A percentile compares a stretch with the other conserved stretches of the same genome.
These are phyloP conservation scores for Plasmodium falciparum DNA, from an alignment of 169 alveolate genomes.

Conservation along the genomic window DNA sequence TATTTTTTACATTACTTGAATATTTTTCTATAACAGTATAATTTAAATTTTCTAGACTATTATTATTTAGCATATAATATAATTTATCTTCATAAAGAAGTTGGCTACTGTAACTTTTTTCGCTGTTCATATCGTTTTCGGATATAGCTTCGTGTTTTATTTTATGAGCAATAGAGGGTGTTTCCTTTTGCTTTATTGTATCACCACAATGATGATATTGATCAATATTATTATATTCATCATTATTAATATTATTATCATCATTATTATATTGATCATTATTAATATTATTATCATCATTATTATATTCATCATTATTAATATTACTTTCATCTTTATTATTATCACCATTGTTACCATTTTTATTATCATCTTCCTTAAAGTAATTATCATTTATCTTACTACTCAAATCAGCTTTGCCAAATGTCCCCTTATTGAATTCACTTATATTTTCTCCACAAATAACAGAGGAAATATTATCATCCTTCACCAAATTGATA, in stretches of 20 bases:
- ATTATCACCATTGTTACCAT: background rate
- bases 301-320: background rate
- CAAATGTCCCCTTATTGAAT: background rate
- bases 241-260: too few species aligned
- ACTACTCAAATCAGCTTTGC: background rate
- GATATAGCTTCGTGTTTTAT: too few species aligned
- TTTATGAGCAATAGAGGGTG: too few species aligned
- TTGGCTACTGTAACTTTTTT: background rate
- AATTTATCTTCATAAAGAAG: background rate
- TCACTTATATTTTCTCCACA: background rate
- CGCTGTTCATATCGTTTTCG: too few species aligned
- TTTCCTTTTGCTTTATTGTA: too few species aligned
- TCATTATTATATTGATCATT: background rate
- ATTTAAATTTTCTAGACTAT: background rate
- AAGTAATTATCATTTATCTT: background rate
- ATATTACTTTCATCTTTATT: background rate
- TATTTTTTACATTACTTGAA: constrained; percentile 7
- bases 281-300: background rate
- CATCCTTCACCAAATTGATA: background rate
- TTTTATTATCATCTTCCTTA: background rate
- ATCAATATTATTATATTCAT: background rate
- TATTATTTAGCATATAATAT: background rate
- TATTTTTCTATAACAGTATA: constrained; percentile 7
- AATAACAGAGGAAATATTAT: background rate
- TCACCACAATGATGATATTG: too few species aligned